Conservation (phyloP, 441 rosid genomes). For the Erodium trifolium region DNA sequence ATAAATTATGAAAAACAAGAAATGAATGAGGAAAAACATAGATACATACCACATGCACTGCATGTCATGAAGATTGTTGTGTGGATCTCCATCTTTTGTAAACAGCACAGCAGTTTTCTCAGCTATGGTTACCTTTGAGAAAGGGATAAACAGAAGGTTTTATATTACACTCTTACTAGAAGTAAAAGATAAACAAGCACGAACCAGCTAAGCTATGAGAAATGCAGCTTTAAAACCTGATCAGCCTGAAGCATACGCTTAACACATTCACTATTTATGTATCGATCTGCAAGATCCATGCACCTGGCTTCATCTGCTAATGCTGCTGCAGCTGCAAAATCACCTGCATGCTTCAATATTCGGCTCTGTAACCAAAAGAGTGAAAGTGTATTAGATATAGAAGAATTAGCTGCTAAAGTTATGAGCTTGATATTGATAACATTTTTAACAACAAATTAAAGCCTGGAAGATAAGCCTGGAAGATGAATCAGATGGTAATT, state of each 20-base stretch:
- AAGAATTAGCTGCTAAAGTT: not conserved
- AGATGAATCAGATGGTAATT: too few relatives aligned
- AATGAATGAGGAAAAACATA: slow-evolving; percentile 16
- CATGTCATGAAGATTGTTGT: slow-evolving; percentile 99
- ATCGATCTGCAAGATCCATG: slow-evolving; percentile 98
- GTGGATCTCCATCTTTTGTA: slow-evolving; percentile 97
- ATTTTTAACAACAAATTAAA: too few relatives aligned
- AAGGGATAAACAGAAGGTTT: not conserved
- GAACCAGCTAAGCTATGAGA: slow-evolving; percentile 7
- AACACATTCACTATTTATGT: slow-evolving; percentile 92
- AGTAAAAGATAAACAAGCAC: not conserved
- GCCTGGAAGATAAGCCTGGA: too few relatives aligned
- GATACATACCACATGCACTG: slow-evolving; percentile 98
- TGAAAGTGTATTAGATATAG: too few relatives aligned
- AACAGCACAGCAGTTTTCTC: slow-evolving; percentile 91
- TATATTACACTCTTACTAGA: not conserved
- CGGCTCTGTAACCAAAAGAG: slow-evolving; percentile 51
- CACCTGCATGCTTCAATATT: slow-evolving; percentile 98
- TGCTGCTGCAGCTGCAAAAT: slow-evolving; percentile 81
- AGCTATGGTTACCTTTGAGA: slow-evolving; percentile 66
- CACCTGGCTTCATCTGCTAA: slow-evolving; percentile 99
- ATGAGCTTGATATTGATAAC: not conserved
- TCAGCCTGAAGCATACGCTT: slow-evolving; percentile 99
- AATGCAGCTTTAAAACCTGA: slow-evolving; percentile 49
- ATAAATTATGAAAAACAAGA: slow-evolving; percentile 9